Base-by-base conservation (phyloP, 2,329 filamentous ascomycete species). In the Penicillium vulpinum region DNA sequence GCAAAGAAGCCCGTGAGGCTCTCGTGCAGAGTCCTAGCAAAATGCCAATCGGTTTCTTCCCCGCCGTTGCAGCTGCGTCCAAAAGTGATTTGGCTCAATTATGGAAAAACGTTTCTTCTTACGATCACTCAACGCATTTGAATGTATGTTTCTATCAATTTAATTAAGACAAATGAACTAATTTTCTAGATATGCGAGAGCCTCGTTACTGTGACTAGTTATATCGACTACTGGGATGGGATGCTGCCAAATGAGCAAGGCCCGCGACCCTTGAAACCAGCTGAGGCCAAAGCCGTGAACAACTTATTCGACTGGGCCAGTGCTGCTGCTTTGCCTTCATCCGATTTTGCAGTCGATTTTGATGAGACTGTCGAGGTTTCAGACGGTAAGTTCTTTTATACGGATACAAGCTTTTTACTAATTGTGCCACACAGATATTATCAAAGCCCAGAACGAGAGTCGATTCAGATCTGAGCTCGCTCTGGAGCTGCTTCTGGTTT, bases 251-350 rank as follows among this genome's bases (percentile, higher is more conserved):
- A 64, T 15, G 58, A 64, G 29, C 40, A 29, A 40, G 62, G 41
- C 16, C 51, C 55, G 5, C 62, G 52, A 40, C 26, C 29, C 7
- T 44, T 70, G 18, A 61, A 66, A 9, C 53, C 60, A 15, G 49
- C 60, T 8, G 72, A 75, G 31, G 57, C 49, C 15, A 38, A 62
- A 16, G 65, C 67, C 16, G 61, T 65, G 6, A 64, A 66, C 31
- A 59, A 63, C 6, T 43, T 77, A 2, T 71, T 72, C 40, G 56
- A 61, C 11, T 77, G 75, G 75, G 63, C 70, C 28, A 66, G 65
- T 45, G 29, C 49, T 18, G 38, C 62, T 48, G 69, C 73, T 13
- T 59, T 75, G 13, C 75, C 75, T 8, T 69, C 63, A 15, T 55
- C 69, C 6, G 67, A 68, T 28, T 76, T 75, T 57, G 66, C 69